Conservation (phyloP, 495 filamentous ascomycete species). For the Aspergillus heteromorphus region DNA sequence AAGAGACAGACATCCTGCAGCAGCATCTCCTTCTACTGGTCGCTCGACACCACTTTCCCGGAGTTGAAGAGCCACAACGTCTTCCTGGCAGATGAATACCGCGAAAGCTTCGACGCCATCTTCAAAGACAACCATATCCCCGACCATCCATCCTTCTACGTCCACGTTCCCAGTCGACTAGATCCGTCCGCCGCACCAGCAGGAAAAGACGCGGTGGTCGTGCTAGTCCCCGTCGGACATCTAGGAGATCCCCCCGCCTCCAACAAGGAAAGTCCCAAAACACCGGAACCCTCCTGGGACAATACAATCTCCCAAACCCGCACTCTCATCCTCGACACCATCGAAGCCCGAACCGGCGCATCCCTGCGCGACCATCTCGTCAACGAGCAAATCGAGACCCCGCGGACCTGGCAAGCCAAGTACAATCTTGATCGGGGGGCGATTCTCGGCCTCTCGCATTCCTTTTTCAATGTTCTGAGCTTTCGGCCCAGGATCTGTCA, state of each 20-base stretch:
- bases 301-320: slow-evolving; percentile 47
- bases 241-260: slow-evolving; percentile 21
- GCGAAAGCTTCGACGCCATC: slow-evolving; percentile 63
- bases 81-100: slow-evolving; percentile 65
- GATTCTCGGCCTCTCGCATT: slow-evolving; percentile 62
- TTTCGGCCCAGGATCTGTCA: slow-evolving; percentile 59
- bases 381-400: slow-evolving; percentile 59
- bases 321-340: slow-evolving; percentile 47
- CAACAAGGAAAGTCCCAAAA: not conserved
- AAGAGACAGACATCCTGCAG: slow-evolving; percentile 54
- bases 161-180: slow-evolving; percentile 63
- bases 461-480: slow-evolving; percentile 64
- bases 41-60: slow-evolving; percentile 48
- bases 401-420: slow-evolving; percentile 50
- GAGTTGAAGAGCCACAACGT: slow-evolving; percentile 66
- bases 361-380: slow-evolving; percentile 39
- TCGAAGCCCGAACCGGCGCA: slow-evolving; percentile 49
- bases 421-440: slow-evolving; percentile 70
- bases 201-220: slow-evolving; percentile 56
- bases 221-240: slow-evolving; percentile 61
- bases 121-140: slow-evolving; percentile 62
- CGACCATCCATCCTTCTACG: slow-evolving; percentile 61
- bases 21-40: slow-evolving; percentile 72
- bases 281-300: slow-evolving; percentile 32
- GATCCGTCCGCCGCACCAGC: slow-evolving; percentile 59